Percentiles rank a stretch among this genome's conserved stretches.
phyloP scores from a whole-genome alignment of 768 basidiomycete species.

The Kwoniella sp. region DNA sequence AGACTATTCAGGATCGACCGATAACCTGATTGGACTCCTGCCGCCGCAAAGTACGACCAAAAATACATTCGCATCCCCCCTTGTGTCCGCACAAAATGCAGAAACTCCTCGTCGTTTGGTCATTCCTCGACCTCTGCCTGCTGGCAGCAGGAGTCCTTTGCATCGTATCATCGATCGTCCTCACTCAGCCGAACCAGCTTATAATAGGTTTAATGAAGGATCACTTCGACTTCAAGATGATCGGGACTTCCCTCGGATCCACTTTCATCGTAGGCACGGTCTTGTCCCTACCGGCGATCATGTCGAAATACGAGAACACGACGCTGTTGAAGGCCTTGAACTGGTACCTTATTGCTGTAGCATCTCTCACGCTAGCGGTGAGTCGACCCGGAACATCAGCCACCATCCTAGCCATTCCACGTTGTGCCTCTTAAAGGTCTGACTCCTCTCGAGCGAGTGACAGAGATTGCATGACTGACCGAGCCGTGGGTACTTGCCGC shows the following conservation, averaged over 20 bases:
- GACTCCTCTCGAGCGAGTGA: too few species aligned
- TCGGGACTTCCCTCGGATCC: slow-evolving; percentile 11
- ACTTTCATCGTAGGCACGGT: slow-evolving; percentile 7
- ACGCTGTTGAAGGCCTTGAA: slow-evolving; percentile 4
- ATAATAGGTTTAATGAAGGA: slow-evolving; percentile 63
- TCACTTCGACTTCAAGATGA: slow-evolving; percentile 54
- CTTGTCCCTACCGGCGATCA: slow-evolving; percentile 7
- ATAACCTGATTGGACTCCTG: too few species aligned
- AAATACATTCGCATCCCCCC: too few species aligned
- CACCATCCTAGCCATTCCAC: too few species aligned
- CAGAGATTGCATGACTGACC: neutral
- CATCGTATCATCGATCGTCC: slow-evolving; percentile 70
- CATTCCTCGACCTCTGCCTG: slow-evolving; percentile 69
- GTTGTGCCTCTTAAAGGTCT: too few species aligned
- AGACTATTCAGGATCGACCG: too few species aligned
- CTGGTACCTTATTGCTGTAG: slow-evolving; percentile 5
- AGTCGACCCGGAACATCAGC: neutral
- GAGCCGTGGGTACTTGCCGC: neutral
- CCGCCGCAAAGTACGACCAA: too few species aligned
- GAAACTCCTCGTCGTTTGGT: slow-evolving; percentile 71
- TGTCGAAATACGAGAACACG: slow-evolving; percentile 4
- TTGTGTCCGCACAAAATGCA: too few species aligned
- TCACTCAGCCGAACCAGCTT: slow-evolving; percentile 66
- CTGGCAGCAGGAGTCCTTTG: slow-evolving; percentile 70
- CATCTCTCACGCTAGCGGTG: slow-evolving; percentile 10